phyloP scores from a whole-genome alignment of 768 basidiomycete genomes.

The Neoboletus brunneissimus region DNA sequence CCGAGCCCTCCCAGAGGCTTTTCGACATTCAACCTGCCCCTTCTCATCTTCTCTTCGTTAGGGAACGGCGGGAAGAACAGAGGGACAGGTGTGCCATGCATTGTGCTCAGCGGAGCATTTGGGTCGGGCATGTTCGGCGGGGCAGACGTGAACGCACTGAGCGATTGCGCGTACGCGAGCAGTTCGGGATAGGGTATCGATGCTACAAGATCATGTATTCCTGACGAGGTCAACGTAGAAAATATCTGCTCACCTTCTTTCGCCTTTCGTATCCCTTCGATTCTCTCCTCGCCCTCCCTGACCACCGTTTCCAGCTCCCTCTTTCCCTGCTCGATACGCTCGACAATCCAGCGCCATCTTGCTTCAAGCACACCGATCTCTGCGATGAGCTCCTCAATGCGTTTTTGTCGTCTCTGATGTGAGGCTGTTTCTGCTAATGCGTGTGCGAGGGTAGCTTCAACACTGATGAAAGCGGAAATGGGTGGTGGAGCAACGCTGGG shows the following conservation, averaged over 20 bases:
- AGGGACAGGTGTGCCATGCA: slow-evolving; percentile 69
- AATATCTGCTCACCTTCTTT: slow-evolving; percentile 52
- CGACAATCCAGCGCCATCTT: slow-evolving; percentile 67
- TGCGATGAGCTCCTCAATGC: slow-evolving; percentile 65
- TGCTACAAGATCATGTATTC: slow-evolving; percentile 39
- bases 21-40: slow-evolving; percentile 75
- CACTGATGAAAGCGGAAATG: slow-evolving; percentile 53
- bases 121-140: slow-evolving; percentile 86
- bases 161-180: slow-evolving; percentile 78
- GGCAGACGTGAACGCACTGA: slow-evolving; percentile 84
- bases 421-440: slow-evolving; percentile 63
- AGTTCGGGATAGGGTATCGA: slow-evolving; percentile 81
- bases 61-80: slow-evolving; percentile 90
- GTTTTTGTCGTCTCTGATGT: slow-evolving; percentile 75
- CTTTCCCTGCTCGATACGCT: slow-evolving; percentile 62
- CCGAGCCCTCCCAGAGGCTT: slow-evolving; percentile 75
- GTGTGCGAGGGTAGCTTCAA: slow-evolving; percentile 61
- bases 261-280: slow-evolving; percentile 67
- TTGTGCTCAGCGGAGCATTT: slow-evolving; percentile 39
- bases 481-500: slow-evolving; percentile 42
- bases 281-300: slow-evolving; percentile 70
- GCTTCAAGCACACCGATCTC: slow-evolving; percentile 69
- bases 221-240: neutral
- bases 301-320: slow-evolving; percentile 67
- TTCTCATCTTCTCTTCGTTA: slow-evolving; percentile 88